phyloP scores from a whole-genome alignment of 331 rosid genomes.

The Prunus yedoensis region DNA sequence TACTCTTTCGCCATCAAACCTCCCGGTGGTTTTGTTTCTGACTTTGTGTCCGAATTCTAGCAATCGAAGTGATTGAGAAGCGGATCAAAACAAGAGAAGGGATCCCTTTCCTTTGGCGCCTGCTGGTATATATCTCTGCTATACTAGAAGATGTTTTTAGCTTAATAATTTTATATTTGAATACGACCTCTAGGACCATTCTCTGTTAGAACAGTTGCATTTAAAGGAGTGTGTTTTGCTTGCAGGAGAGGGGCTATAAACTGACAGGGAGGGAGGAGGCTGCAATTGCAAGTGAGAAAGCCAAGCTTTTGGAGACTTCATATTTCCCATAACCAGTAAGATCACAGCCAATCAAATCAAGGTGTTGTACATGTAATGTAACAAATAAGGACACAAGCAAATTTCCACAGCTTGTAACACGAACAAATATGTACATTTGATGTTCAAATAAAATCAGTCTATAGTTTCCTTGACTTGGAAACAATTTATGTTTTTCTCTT shows the following conservation, averaged over 20 bases:
- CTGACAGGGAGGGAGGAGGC: slow-evolving; percentile 61
- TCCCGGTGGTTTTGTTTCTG: slow-evolving; percentile 12
- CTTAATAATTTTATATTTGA: neutral
- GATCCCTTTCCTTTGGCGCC: slow-evolving; percentile 68
- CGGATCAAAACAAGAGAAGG: slow-evolving; percentile 58
- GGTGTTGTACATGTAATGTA: neutral
- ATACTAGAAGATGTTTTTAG: neutral
- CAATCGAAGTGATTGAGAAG: slow-evolving; percentile 58
- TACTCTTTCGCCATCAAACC: neutral
- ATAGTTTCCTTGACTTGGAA: neutral
- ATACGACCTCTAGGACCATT: neutral
- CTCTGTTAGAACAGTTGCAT: neutral
- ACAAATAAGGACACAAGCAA: neutral
- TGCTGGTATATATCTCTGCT: slow-evolving; percentile 47
- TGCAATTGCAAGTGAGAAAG: slow-evolving; percentile 48
- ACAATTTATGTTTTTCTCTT: neutral
- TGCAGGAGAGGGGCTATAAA: slow-evolving; percentile 72
- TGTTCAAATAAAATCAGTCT: neutral
- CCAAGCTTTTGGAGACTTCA: slow-evolving; percentile 54
- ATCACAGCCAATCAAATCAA: neutral
- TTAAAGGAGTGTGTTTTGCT: neutral
- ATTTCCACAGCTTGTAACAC: neutral
- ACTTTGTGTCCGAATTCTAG: slow-evolving; percentile 32
- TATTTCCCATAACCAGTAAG: slow-evolving; percentile 42
- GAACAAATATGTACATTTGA: neutral